Evolutionary conservation across 2,329 filamentous ascomycete genomes (phyloP).

Genomic region (Dryadomyces quercivorus): DNA sequence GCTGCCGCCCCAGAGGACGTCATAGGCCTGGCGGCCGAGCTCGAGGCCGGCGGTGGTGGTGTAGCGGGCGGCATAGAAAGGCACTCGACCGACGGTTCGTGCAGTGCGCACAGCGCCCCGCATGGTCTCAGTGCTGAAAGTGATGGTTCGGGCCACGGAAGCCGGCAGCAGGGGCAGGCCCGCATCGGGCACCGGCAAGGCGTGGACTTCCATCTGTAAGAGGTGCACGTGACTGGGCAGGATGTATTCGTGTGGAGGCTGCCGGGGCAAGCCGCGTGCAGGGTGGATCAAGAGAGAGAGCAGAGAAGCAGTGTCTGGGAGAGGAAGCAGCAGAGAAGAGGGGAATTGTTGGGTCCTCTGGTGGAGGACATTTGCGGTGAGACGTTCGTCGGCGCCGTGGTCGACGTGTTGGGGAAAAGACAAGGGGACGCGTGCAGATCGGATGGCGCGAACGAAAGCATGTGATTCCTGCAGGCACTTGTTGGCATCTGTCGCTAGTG

Average conservation of each 20-base stretch:
- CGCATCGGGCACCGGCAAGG: conserved; percentile 4
- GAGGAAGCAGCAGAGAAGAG: background rate
- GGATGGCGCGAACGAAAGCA: background rate
- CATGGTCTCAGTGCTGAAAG: conserved; percentile 47
- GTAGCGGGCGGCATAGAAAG: conserved; percentile 40
- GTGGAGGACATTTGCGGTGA: no score
- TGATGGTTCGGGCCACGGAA: conserved; percentile 45
- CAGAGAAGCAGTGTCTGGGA: background rate
- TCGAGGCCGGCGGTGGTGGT: conserved; percentile 46
- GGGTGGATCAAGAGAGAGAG: background rate
- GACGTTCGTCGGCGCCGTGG: no score
- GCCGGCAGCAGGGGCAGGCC: conserved; percentile 33
- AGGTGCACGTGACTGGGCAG: background rate
- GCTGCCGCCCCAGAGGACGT: conserved; percentile 28
- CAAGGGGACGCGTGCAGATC: no score
- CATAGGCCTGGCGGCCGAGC: conserved; percentile 40
- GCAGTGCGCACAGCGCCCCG: conserved; percentile 42
- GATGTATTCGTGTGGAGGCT: background rate
- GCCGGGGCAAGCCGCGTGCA: no score
- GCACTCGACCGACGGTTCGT: conserved; percentile 37
- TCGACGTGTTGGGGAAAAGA: no score
- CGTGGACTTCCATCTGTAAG: background rate
- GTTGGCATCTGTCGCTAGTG: no score
- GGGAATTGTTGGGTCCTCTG: no score
- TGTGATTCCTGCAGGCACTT: background rate